phyloP scores from a whole-genome alignment of 371 early-diverging fungal genomes.

The Syncephalastrum monosporum region DNA sequence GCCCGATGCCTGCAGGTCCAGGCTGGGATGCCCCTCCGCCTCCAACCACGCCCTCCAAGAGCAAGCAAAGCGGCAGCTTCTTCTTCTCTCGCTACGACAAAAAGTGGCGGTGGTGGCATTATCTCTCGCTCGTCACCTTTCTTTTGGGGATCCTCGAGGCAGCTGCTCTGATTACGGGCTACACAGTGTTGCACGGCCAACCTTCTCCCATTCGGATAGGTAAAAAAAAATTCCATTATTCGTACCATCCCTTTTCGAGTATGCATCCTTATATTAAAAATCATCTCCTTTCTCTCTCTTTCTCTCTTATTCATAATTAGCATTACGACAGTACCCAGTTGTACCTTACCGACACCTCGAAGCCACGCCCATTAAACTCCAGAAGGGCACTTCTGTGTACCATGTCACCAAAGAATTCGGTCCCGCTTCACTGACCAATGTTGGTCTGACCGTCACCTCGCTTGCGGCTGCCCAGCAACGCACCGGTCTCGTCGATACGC shows the following conservation, averaged over 20 bases:
- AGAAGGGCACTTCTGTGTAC: conserved; percentile 42
- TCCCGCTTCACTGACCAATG: conserved; percentile 57
- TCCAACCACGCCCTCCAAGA: conserved; percentile 2
- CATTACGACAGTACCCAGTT: conserved; percentile 33
- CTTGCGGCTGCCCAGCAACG: conserved; percentile 56
- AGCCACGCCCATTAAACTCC: conserved; percentile 21
- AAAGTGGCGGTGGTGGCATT: conserved; percentile 53
- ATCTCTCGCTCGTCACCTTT: conserved; percentile 29
- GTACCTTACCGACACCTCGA: conserved; percentile 51
- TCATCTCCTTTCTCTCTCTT: neutral
- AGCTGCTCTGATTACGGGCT: conserved; percentile 38
- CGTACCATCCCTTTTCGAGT: too few species aligned
- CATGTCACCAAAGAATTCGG: conserved; percentile 71
- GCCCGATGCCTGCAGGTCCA: conserved; percentile 4
- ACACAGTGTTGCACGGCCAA: conserved; percentile 29
- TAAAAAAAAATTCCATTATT: conserved; percentile 7
- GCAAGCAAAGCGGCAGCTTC: conserved; percentile 9
- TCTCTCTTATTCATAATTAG: conserved; percentile 7
- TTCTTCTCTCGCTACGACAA: conserved; percentile 13
- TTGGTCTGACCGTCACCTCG: conserved; percentile 62
- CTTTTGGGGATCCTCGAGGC: conserved; percentile 38
- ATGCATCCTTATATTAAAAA: too few species aligned
- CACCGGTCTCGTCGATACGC: conserved; percentile 45
- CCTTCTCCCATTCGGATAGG: conserved; percentile 45
- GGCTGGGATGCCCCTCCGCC: conserved; percentile 3